Evolutionary conservation across 495 filamentous ascomycete species (phyloP).

Genomic region (Achaetomiella virescens): DNA sequence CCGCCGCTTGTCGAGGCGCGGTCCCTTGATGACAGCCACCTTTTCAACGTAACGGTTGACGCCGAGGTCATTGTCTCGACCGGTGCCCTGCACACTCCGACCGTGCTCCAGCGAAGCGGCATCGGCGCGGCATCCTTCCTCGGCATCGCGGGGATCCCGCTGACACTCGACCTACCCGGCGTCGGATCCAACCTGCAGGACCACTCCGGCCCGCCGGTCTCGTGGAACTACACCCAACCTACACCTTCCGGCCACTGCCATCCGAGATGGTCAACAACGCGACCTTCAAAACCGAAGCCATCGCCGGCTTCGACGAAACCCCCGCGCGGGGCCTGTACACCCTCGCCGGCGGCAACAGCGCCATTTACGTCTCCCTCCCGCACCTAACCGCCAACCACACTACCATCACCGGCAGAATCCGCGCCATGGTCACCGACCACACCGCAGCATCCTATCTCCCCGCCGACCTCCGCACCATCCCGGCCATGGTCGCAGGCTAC

Average conservation of each 20-base stretch:
- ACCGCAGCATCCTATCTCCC: slow-evolving; percentile 17
- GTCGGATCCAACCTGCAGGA: slow-evolving; percentile 24
- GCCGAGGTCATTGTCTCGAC: slow-evolving; percentile 23
- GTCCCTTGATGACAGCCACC: slow-evolving; percentile 12
- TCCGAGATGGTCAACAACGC: slow-evolving; percentile 16
- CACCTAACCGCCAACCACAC: slow-evolving; percentile 2
- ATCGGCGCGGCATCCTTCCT: slow-evolving; percentile 18
- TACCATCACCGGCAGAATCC: slow-evolving; percentile 13
- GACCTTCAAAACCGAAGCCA: slow-evolving; percentile 19
- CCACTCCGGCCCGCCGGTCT: slow-evolving; percentile 17
- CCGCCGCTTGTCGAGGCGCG: slow-evolving; percentile 22
- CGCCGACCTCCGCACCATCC: background rate
- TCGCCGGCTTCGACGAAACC: slow-evolving; percentile 14
- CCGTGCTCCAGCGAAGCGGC: slow-evolving; percentile 21
- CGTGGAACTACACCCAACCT: slow-evolving; percentile 20
- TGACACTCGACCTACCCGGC: slow-evolving; percentile 18
- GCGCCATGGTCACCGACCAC: background rate
- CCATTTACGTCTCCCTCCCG: slow-evolving; percentile 24
- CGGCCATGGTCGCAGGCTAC: slow-evolving; percentile 21
- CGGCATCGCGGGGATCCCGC: slow-evolving; percentile 3
- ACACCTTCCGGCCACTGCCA: background rate
- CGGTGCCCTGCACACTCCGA: slow-evolving; percentile 18
- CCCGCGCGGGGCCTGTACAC: slow-evolving; percentile 25
- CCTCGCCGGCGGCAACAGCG: slow-evolving; percentile 20
- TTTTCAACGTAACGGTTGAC: slow-evolving; percentile 18